Conservation (phyloP, 2,329 filamentous ascomycete genomes). For the Trichothecium sympodiale region DNA sequence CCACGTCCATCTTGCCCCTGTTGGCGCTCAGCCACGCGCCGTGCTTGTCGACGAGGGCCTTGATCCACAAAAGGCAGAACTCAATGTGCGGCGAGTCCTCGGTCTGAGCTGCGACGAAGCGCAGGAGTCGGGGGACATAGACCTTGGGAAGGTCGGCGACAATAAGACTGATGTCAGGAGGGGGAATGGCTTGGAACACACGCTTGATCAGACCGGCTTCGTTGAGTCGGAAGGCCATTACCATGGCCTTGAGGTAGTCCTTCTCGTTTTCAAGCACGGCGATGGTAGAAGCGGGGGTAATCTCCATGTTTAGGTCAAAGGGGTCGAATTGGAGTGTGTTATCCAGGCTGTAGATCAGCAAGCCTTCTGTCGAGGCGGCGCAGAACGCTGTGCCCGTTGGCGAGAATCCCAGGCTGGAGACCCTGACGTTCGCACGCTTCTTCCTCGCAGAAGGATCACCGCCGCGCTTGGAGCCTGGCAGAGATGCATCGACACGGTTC, state of each 20-base stretch:
- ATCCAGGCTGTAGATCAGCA: constrained; percentile 89
- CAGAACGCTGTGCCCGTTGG: constrained; percentile 87
- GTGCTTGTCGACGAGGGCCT: constrained; percentile 69
- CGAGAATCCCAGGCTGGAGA: constrained; percentile 76
- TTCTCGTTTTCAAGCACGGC: constrained; percentile 53
- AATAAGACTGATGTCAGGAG: constrained; percentile 62
- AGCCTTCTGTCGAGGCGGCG: constrained; percentile 85
- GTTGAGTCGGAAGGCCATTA: constrained; percentile 96
- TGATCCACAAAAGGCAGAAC: constrained; percentile 89
- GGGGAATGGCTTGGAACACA: constrained; percentile 76
- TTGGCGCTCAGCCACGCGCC: constrained; percentile 78
- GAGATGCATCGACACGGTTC: constrained; percentile 63
- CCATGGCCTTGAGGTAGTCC: constrained; percentile 81
- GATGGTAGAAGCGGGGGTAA: constrained; percentile 80
- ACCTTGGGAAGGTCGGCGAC: constrained; percentile 71
- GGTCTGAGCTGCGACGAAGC: constrained; percentile 78
- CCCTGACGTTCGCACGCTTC: constrained; percentile 69
- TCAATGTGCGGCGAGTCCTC: constrained; percentile 90
- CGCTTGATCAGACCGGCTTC: constrained; percentile 69
- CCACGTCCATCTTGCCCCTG: constrained; percentile 67
- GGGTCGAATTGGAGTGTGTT: constrained; percentile 80
- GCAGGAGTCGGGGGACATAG: constrained; percentile 75
- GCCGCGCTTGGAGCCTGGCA: constrained; percentile 81
- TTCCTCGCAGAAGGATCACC: constrained; percentile 70
- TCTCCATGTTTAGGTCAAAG: constrained; percentile 87